phyloP scores from a whole-genome alignment of 2,329 filamentous ascomycete genomes.

The Coniosporium tulheliwenetii region DNA sequence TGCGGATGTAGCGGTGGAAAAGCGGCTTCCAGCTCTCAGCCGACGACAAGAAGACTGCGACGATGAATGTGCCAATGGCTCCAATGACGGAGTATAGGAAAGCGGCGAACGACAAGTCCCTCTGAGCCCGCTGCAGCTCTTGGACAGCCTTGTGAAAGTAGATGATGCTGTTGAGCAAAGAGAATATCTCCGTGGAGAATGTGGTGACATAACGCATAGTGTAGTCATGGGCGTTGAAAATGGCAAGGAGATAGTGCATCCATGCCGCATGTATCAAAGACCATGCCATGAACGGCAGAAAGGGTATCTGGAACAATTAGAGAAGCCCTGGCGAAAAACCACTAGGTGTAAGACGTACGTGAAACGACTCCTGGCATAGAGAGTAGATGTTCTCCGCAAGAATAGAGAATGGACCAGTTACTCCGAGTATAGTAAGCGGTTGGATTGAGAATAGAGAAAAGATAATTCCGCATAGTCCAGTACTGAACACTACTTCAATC shows the following conservation, averaged over 20 bases:
- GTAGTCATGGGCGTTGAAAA: constrained; percentile 54
- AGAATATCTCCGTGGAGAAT: constrained; percentile 52
- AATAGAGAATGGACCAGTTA: constrained; percentile 53
- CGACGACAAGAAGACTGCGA: constrained; percentile 45
- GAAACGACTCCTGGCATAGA: constrained; percentile 38
- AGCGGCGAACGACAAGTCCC: constrained; percentile 40
- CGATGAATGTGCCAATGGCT: constrained; percentile 44
- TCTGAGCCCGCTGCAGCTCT: constrained; percentile 45
- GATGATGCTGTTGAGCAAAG: constrained; percentile 50
- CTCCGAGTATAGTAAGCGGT: constrained; percentile 48
- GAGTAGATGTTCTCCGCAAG: constrained; percentile 50
- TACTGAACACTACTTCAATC: constrained; percentile 52
- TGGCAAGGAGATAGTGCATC: constrained; percentile 48
- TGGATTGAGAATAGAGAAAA: constrained; percentile 47
- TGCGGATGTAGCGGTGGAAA: constrained; percentile 45
- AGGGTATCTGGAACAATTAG: constrained; percentile 30
- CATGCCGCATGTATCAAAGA: constrained; percentile 48
- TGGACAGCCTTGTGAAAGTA: constrained; percentile 54
- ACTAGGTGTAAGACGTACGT: constrained; percentile 20
- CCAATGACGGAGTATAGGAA: constrained; percentile 52
- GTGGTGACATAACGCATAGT: constrained; percentile 56
- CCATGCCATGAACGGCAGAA: constrained; percentile 55
- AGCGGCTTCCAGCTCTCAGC: constrained; percentile 46
- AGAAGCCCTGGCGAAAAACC: not conserved
- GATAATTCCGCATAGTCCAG: constrained; percentile 46